Evolutionary conservation across 192 early-diverging fungal species (phyloP).

Genomic region (Funneliformis geosporum): DNA sequence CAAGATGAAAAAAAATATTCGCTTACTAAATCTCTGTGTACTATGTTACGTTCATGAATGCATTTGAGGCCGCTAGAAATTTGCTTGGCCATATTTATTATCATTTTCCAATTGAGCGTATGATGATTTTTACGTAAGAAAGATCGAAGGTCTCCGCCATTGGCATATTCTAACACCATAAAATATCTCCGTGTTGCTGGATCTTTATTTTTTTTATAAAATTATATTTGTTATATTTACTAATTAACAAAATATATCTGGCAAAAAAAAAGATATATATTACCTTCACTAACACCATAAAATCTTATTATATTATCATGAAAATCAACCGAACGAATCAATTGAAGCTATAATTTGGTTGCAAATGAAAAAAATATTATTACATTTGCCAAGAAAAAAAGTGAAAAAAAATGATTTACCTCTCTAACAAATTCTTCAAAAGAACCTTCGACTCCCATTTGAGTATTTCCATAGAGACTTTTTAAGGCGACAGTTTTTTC

Average conservation of each 20-base stretch:
- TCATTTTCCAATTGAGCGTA: neutral
- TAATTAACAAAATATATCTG: neutral
- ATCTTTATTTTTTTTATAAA: neutral
- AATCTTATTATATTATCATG: constrained; percentile 12
- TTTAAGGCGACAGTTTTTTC: constrained; percentile 24
- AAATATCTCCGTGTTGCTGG: constrained; percentile 8
- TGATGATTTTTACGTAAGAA: neutral
- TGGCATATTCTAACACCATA: constrained; percentile 13
- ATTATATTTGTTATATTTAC: neutral
- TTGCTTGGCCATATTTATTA: constrained; percentile 1
- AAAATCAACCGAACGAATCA: constrained; percentile 11
- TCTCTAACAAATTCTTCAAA: constrained; percentile 20
- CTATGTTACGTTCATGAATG: constrained; percentile 26
- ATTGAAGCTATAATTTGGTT: neutral
- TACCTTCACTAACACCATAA: constrained; percentile 15
- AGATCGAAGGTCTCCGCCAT: constrained; percentile 4
- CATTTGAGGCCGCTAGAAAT: constrained; percentile 11
- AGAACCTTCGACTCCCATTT: neutral
- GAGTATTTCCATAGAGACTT: neutral
- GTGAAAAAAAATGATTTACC: neutral
- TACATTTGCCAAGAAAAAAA: neutral
- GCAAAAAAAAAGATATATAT: neutral
- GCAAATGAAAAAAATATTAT: neutral
- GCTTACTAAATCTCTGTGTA: constrained; percentile 28
- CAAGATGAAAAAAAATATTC: neutral